phyloP scores from a whole-genome alignment of 805 yeast species.

The Candida ulmi region DNA sequence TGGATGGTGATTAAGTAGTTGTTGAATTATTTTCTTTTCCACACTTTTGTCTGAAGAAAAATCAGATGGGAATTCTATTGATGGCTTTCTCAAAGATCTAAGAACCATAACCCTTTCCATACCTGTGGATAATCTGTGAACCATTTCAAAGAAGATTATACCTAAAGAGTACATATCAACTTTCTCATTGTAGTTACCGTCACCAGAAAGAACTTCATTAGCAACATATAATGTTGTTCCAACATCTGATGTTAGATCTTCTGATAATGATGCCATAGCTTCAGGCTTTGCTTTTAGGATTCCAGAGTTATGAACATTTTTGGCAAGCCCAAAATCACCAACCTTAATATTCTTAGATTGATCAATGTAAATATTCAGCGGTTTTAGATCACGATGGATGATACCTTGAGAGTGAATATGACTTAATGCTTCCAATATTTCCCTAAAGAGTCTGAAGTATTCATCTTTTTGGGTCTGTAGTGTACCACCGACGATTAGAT shows the following conservation, averaged over 20 bases:
- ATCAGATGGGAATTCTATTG: constrained; percentile 65
- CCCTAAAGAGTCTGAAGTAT: constrained; percentile 87
- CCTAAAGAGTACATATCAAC: constrained; percentile 96
- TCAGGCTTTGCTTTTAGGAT: constrained; percentile 24
- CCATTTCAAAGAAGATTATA: constrained; percentile 93
- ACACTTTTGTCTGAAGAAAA: constrained; percentile 48
- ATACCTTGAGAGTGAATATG: constrained; percentile 93
- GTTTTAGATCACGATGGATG: constrained; percentile 92
- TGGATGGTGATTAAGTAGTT: constrained; percentile 77
- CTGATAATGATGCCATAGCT: constrained; percentile 30
- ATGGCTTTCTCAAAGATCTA: constrained; percentile 52
- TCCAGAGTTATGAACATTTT: constrained; percentile 61
- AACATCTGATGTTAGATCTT: constrained; percentile 84
- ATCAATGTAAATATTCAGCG: constrained; percentile 93
- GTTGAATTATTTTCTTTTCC: constrained; percentile 63
- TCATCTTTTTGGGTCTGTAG: constrained; percentile 66
- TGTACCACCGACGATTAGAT: constrained; percentile 71
- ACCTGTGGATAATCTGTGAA: constrained; percentile 75
- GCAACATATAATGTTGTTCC: constrained; percentile 96
- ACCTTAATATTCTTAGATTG: constrained; percentile 82
- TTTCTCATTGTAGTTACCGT: constrained; percentile 79
- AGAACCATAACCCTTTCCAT: constrained; percentile 86
- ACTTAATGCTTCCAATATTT: constrained; percentile 80
- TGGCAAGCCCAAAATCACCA: constrained; percentile 97
- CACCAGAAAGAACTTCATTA: constrained; percentile 71